A percentile compares a stretch with the other conserved stretches of the same genome.
Evolutionary conservation across 441 rosid genomes (phyloP).

Genomic region (Pelargonium citronellum): DNA sequence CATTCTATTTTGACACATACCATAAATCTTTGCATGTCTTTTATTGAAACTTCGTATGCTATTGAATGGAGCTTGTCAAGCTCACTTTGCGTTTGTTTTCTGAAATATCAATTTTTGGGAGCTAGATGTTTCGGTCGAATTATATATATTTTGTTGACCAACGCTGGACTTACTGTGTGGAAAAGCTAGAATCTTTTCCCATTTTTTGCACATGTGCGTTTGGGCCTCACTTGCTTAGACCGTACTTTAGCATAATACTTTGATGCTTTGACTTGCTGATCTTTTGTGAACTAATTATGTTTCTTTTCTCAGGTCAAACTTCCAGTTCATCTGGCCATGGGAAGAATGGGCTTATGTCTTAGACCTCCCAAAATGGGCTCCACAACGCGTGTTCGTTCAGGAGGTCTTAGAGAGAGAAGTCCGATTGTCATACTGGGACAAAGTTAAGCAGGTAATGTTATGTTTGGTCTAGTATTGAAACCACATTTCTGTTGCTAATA

Average conservation of each 20-base stretch:
- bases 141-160: too few relatives aligned
- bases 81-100: background rate
- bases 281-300: slow-evolving; percentile 5
- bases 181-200: background rate
- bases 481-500: background rate
- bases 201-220: background rate
- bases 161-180: too few relatives aligned
- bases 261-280: background rate
- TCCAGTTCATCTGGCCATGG: slow-evolving; percentile 99
- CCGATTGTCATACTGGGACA: slow-evolving; percentile 97
- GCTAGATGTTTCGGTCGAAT: background rate
- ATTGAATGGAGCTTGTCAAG: background rate
- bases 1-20: background rate
- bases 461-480: background rate
- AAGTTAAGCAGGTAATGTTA: slow-evolving; percentile 78
- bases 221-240: background rate
- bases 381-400: slow-evolving; percentile 95
- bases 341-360: slow-evolving; percentile 98
- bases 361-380: slow-evolving; percentile 97
- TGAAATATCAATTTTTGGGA: background rate
- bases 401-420: slow-evolving; percentile 98
- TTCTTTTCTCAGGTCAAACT: slow-evolving; percentile 69
- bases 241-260: background rate
- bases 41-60: background rate
- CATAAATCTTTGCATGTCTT: background rate